These are phyloP conservation scores for Hypoxylon sp. DNA, from an alignment of 2,329 filamentous ascomycete species.

Conservation along the genomic window DNA sequence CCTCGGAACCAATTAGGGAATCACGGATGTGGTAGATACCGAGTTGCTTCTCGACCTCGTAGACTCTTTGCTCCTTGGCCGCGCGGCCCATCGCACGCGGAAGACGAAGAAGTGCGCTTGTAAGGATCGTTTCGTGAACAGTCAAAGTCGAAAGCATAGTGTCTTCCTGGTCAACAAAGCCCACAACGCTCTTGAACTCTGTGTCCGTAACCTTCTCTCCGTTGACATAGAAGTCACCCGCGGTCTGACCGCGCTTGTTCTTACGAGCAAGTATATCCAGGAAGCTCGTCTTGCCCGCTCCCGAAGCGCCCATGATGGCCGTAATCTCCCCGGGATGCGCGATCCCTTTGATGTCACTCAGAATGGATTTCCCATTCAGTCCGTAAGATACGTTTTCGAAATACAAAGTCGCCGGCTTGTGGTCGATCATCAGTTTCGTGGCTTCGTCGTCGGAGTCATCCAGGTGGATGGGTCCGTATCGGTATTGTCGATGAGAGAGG, in stretches of 20 bases:
- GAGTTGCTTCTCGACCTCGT: slow-evolving; percentile 94
- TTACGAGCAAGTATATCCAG: slow-evolving; percentile 95
- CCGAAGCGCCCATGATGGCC: slow-evolving; percentile 97
- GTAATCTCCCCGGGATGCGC: slow-evolving; percentile 96
- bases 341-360: slow-evolving; percentile 80
- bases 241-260: slow-evolving; percentile 85
- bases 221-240: slow-evolving; percentile 89
- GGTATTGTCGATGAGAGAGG: slow-evolving; percentile 75
- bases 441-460: slow-evolving; percentile 92
- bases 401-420: slow-evolving; percentile 87
- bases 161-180: slow-evolving; percentile 98
- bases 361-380: slow-evolving; percentile 86
- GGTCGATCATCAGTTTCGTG: slow-evolving; percentile 85
- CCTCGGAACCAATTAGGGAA: slow-evolving; percentile 94
- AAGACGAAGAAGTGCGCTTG: slow-evolving; percentile 89
- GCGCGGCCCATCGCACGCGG: slow-evolving; percentile 87
- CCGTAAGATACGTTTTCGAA: slow-evolving; percentile 89
- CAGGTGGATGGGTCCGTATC: slow-evolving; percentile 77
- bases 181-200: slow-evolving; percentile 90
- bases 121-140: slow-evolving; percentile 96
- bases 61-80: slow-evolving; percentile 89
- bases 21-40: slow-evolving; percentile 95
- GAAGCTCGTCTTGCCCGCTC: slow-evolving; percentile 96
- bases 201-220: slow-evolving; percentile 85
- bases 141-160: slow-evolving; percentile 95